Conservation (phyloP, 257 asterid genomes). For the Fraxinus excelsior region DNA sequence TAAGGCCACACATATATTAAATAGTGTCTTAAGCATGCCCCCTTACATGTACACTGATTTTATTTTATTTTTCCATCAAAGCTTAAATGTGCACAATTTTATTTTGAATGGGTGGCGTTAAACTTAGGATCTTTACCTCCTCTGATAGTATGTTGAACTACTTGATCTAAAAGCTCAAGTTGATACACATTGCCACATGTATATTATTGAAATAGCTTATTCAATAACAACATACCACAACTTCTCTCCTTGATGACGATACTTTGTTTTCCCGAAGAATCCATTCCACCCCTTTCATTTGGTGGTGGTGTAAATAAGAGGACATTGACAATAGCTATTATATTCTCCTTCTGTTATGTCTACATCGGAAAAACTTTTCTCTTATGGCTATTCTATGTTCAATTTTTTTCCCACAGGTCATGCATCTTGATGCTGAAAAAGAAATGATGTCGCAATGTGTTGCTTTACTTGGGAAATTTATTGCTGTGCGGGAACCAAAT, state of each 20-base stretch:
- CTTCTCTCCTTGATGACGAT: not conserved
- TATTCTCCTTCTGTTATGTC: not conserved
- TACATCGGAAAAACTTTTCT: not conserved
- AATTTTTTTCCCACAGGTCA: constrained; percentile 54
- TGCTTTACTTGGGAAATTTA: constrained; percentile 94
- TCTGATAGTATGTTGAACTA: not conserved
- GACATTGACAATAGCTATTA: not conserved
- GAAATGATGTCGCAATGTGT: constrained; percentile 99
- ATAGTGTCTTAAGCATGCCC: not conserved
- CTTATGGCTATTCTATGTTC: not conserved
- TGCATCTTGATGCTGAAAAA: constrained; percentile 98
- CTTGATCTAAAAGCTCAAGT: not conserved
- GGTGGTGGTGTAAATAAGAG: not conserved
- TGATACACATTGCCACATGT: not conserved
- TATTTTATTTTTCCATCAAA: not conserved
- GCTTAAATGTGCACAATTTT: not conserved
- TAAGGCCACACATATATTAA: not conserved
- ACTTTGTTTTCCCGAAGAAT: not conserved
- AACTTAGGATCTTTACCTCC: not conserved
- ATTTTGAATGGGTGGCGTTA: not conserved
- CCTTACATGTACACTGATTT: not conserved
- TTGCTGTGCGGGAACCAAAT: constrained; percentile 96
- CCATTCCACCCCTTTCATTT: not conserved
- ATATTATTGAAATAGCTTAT: not conserved
- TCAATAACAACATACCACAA: not conserved